These are phyloP conservation scores for Thermomucor indicae-seudaticae DNA, from an alignment of 371 early-diverging fungal genomes.

Conservation along the genomic window DNA sequence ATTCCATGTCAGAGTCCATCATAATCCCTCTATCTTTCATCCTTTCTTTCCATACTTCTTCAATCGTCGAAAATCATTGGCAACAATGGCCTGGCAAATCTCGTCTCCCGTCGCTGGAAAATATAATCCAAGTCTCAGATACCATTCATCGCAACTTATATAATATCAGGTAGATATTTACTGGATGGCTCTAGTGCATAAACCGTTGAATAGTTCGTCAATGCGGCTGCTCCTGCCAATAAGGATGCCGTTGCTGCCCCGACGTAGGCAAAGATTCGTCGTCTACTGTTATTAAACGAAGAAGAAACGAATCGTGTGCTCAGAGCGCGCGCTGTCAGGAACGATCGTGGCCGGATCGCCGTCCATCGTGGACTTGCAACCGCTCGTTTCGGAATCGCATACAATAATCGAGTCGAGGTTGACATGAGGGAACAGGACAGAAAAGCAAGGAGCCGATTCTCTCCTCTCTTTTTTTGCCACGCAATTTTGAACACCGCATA, in stretches of 20 bases:
- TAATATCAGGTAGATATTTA: background rate
- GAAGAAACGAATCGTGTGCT: too few species aligned
- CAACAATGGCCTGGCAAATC: constrained; percentile 43
- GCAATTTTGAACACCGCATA: background rate
- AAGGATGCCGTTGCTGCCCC: background rate
- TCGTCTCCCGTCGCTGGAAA: constrained; percentile 27
- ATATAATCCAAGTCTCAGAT: background rate
- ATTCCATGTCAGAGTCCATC: background rate
- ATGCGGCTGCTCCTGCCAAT: background rate
- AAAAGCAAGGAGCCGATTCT: background rate
- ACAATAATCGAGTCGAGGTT: too few species aligned
- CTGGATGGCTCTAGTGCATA: background rate
- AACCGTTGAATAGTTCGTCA: background rate
- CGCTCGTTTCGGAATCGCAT: too few species aligned
- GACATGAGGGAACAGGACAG: too few species aligned
- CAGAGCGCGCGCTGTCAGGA: too few species aligned
- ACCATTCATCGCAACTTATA: background rate
- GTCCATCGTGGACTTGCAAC: too few species aligned
- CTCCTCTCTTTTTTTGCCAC: too few species aligned
- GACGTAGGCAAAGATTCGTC: background rate
- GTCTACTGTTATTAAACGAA: background rate
- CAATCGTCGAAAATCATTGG: constrained; percentile 30
- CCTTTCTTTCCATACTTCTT: constrained; percentile 23
- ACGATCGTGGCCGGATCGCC: too few species aligned
- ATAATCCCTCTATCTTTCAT: background rate